Evolutionary conservation across 306 rosid genomes (phyloP).

Genomic region (Fagus crenata): DNA sequence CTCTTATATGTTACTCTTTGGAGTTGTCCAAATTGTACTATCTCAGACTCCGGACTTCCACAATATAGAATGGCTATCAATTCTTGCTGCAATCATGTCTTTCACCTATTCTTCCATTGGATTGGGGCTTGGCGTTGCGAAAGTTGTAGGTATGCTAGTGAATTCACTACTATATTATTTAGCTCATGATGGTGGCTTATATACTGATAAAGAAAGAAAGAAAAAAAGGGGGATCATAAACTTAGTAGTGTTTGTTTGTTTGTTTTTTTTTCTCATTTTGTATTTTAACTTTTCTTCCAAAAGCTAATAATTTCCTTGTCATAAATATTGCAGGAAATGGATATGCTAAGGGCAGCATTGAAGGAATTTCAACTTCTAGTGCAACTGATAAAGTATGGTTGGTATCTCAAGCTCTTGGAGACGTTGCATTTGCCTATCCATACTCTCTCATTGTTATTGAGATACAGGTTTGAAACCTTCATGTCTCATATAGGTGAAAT

Average conservation of each 20-base stretch:
- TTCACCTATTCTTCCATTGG: slow-evolving; percentile 70
- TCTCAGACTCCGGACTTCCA: slow-evolving; percentile 82
- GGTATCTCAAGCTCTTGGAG: slow-evolving; percentile 80
- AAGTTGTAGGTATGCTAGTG: slow-evolving; percentile 39
- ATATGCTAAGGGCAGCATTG: slow-evolving; percentile 46
- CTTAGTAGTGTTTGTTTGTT: no score
- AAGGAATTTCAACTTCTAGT: slow-evolving; percentile 51
- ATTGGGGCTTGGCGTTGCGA: slow-evolving; percentile 46
- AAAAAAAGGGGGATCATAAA: no score
- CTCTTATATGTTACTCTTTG: slow-evolving; percentile 59
- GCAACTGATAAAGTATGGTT: slow-evolving; percentile 56
- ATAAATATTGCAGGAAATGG: slow-evolving; percentile 61
- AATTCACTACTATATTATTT: background rate
- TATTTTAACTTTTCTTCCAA: no score
- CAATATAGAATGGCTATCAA: slow-evolving; percentile 69
- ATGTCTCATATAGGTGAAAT: background rate
- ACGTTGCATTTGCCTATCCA: slow-evolving; percentile 86
- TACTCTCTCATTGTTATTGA: slow-evolving; percentile 81
- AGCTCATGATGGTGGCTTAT: no score
- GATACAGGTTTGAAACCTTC: slow-evolving; percentile 56
- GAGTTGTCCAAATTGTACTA: slow-evolving; percentile 53
- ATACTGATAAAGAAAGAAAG: no score
- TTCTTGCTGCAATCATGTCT: slow-evolving; percentile 74
- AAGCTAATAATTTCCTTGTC: slow-evolving; percentile 17
- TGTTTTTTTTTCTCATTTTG: no score